These are phyloP conservation scores for Penicillium diatomitis DNA, from an alignment of 495 filamentous ascomycete genomes.

Conservation along the genomic window DNA sequence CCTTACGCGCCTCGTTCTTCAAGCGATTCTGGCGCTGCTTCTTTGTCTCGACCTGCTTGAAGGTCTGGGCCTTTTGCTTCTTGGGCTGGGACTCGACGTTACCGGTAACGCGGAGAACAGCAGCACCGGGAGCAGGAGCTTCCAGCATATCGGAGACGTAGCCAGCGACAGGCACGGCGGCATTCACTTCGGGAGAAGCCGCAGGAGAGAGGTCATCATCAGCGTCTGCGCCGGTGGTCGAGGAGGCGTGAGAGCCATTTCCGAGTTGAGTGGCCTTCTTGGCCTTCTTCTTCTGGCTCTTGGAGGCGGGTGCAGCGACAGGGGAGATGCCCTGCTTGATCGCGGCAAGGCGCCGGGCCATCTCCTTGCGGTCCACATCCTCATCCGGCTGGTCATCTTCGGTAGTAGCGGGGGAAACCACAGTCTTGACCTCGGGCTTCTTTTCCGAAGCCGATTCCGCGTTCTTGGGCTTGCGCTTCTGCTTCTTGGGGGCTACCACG, in stretches of 20 bases:
- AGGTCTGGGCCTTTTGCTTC: conserved; percentile 52
- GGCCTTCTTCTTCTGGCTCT: conserved; percentile 53
- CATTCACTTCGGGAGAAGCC: conserved; percentile 46
- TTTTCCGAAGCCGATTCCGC: conserved; percentile 21
- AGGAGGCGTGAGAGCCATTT: conserved; percentile 45
- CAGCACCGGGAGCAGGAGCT: conserved; percentile 54
- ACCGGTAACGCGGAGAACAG: conserved; percentile 66
- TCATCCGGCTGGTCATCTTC: conserved; percentile 43
- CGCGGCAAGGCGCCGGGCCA: conserved; percentile 59
- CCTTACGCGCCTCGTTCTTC: conserved; percentile 69
- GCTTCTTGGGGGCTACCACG: conserved; percentile 29
- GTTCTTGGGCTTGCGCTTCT: conserved; percentile 31
- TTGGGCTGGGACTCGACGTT: conserved; percentile 51
- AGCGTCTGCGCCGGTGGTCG: conserved; percentile 68
- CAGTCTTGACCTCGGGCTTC: conserved; percentile 27
- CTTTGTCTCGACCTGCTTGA: conserved; percentile 62
- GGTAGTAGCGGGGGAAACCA: conserved; percentile 28
- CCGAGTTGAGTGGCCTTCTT: conserved; percentile 36
- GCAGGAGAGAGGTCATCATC: conserved; percentile 69
- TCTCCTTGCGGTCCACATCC: conserved; percentile 59
- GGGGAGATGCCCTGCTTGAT: conserved; percentile 53
- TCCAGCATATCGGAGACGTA: conserved; percentile 87
- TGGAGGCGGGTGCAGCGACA: conserved; percentile 29
- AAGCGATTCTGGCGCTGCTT: conserved; percentile 81
- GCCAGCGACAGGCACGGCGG: conserved; percentile 41